phyloP scores from a whole-genome alignment of 140 eudicot genomes.

The Erigeron philadelphicus region DNA sequence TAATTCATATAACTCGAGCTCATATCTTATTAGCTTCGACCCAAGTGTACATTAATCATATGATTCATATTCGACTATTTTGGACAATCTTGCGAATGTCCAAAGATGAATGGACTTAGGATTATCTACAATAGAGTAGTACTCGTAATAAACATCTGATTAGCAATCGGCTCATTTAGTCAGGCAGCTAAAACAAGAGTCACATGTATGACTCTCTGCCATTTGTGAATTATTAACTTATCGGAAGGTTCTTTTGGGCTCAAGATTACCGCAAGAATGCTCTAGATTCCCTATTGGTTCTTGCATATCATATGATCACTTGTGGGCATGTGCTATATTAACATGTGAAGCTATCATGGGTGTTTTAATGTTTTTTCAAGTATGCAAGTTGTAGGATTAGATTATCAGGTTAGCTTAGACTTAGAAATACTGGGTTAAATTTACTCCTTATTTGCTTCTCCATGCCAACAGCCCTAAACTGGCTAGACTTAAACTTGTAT shows the following conservation, averaged over 20 bases:
- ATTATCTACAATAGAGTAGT: background rate
- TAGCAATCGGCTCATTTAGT: background rate
- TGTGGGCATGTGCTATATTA: conserved; percentile 5
- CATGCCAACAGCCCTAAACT: background rate
- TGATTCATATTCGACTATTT: background rate
- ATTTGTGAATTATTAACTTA: background rate
- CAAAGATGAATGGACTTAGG: background rate
- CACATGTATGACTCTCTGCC: conserved; percentile 1
- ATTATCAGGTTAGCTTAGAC: conserved; percentile 10
- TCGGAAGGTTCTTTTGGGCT: background rate
- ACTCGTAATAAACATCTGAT: background rate
- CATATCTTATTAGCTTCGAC: background rate
- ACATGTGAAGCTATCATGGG: background rate
- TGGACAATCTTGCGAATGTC: conserved; percentile 3
- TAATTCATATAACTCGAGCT: background rate
- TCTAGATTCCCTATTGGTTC: background rate
- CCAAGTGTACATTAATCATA: background rate
- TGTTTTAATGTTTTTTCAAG: background rate
- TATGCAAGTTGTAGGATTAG: background rate
- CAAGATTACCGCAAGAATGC: conserved; percentile 1
- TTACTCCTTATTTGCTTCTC: conserved; percentile 6
- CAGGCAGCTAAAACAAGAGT: background rate
- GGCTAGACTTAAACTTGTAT: too few species aligned
- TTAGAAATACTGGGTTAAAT: background rate
- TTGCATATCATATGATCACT: conserved; percentile 13